phyloP scores from a whole-genome alignment of 768 basidiomycete species.

The Suillus placidus region DNA sequence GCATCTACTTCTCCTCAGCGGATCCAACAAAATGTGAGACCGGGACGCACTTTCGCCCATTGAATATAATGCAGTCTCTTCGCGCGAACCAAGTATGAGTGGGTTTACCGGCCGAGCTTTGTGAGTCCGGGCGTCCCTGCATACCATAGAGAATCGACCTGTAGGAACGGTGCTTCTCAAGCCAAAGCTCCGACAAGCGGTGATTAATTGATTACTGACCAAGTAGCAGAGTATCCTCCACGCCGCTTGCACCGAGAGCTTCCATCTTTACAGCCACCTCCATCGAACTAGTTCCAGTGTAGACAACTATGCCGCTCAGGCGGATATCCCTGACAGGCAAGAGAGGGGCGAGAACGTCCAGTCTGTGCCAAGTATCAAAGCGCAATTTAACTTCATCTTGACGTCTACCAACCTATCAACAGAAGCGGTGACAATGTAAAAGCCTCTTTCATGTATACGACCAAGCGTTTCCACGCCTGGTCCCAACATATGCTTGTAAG shows the following conservation, averaged over 20 bases:
- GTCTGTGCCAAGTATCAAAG: slow-evolving; percentile 36
- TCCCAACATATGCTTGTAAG: slow-evolving; percentile 82
- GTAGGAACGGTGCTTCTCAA: neutral
- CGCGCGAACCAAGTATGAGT: slow-evolving; percentile 57
- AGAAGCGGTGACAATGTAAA: slow-evolving; percentile 83
- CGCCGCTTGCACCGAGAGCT: slow-evolving; percentile 47
- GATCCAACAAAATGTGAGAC: neutral
- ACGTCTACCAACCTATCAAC: slow-evolving; percentile 63
- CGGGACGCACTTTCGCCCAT: slow-evolving; percentile 68
- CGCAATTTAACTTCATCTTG: neutral
- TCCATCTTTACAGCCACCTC: slow-evolving; percentile 90
- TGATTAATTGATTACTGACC: slow-evolving; percentile 46
- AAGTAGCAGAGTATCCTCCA: slow-evolving; percentile 62
- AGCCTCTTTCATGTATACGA: slow-evolving; percentile 60
- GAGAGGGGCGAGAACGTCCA: slow-evolving; percentile 68
- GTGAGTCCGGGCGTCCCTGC: slow-evolving; percentile 69
- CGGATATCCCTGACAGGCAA: slow-evolving; percentile 67
- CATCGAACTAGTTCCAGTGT: slow-evolving; percentile 76
- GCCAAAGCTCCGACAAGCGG: slow-evolving; percentile 7
- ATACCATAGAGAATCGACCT: slow-evolving; percentile 96
- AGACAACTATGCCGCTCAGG: slow-evolving; percentile 80
- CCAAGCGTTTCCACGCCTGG: slow-evolving; percentile 59
- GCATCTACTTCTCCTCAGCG: slow-evolving; percentile 45
- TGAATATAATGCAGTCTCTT: slow-evolving; percentile 61
- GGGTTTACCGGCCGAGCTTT: slow-evolving; percentile 66